Percentiles rank a stretch among this genome's conserved stretches.
Conservation (phyloP, 2,329 filamentous ascomycete genomes). For the Calonectria pauciramosa region DNA sequence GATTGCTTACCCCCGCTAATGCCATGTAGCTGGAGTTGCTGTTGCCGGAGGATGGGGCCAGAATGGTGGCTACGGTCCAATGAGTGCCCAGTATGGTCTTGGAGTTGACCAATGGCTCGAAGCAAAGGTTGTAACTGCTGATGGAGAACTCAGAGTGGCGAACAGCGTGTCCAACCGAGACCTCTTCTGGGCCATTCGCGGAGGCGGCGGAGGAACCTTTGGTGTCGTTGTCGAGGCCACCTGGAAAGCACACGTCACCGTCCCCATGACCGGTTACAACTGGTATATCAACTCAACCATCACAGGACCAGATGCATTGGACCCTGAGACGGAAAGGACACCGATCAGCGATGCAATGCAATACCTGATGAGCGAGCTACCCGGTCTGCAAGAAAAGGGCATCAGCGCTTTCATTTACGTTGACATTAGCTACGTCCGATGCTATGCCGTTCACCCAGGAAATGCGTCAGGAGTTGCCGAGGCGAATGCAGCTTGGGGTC, state of each 20-base stretch:
- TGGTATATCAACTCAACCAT: constrained; percentile 16
- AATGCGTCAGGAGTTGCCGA: not conserved
- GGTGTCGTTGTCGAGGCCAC: constrained; percentile 10
- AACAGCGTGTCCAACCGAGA: not conserved
- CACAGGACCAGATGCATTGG: not conserved
- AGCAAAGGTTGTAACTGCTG: not conserved
- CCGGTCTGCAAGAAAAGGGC: not conserved
- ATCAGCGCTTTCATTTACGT: constrained; percentile 4
- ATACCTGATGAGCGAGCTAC: not conserved
- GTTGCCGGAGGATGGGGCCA: not conserved
- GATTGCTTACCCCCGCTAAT: not conserved
- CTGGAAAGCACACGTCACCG: constrained; percentile 8
- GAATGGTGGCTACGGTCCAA: not conserved
- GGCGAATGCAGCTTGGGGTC: not conserved
- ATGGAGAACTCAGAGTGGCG: not conserved
- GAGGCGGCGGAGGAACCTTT: not conserved
- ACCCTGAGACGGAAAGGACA: not conserved
- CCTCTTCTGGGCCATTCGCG: not conserved
- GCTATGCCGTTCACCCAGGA: not conserved
- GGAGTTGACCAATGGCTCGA: not conserved
- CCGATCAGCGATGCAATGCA: not conserved
- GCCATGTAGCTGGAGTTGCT: not conserved
- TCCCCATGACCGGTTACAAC: constrained; percentile 15
- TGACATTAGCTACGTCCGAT: not conserved
- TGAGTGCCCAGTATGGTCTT: not conserved